A percentile compares a stretch with the other conserved stretches of the same genome.
Conservation (phyloP, 495 filamentous ascomycete species). For the Penicillium steckii region DNA sequence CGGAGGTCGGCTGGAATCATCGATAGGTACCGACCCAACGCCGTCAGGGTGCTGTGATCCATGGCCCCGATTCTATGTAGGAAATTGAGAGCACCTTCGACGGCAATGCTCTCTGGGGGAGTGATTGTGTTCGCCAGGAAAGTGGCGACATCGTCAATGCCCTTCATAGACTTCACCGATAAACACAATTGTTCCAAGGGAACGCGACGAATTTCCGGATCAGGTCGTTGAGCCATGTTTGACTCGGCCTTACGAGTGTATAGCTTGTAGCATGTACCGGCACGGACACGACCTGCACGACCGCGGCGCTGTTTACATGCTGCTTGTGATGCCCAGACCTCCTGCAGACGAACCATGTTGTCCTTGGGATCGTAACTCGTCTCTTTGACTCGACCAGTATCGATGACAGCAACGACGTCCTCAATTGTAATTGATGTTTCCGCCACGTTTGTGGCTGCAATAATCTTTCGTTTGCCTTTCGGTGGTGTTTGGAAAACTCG, state of each 20-base stretch:
- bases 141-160: constrained; percentile 69
- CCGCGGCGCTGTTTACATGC: constrained; percentile 97
- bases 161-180: constrained; percentile 88
- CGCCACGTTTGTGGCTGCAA: constrained; percentile 93
- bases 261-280: constrained; percentile 91
- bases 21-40: constrained; percentile 83
- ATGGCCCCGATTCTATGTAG: constrained; percentile 85
- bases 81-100: constrained; percentile 77
- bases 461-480: constrained; percentile 79
- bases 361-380: constrained; percentile 89
- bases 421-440: constrained; percentile 98
- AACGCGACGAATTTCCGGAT: constrained; percentile 90
- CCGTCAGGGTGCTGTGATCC: constrained; percentile 79
- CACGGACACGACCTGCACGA: constrained; percentile 87
- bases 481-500: constrained; percentile 80
- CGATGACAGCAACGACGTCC: constrained; percentile 94
- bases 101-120: constrained; percentile 78
- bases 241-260: constrained; percentile 82
- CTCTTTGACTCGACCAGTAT: constrained; percentile 93
- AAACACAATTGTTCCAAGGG: constrained; percentile 93
- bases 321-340: constrained; percentile 92
- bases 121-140: constrained; percentile 88
- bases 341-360: constrained; percentile 91
- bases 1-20: constrained; percentile 94
- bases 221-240: constrained; percentile 86